These are phyloP conservation scores for Penicillium simplicissimum DNA, from an alignment of 495 filamentous ascomycete species.

Conservation along the genomic window DNA sequence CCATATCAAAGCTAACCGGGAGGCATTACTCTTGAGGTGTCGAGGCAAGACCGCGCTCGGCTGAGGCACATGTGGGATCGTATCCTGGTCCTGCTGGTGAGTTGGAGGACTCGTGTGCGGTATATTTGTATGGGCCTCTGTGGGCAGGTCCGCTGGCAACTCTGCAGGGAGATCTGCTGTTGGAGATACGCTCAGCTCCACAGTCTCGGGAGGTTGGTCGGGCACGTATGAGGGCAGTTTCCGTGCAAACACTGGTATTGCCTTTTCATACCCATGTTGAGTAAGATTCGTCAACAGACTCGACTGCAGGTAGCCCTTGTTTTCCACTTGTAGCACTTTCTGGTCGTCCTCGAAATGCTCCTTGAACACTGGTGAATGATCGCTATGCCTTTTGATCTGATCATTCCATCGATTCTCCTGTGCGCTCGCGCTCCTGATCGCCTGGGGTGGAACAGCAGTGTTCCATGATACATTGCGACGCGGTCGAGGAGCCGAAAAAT, in stretches of 20 bases:
- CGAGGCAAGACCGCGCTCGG: constrained; percentile 54
- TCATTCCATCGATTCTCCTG: constrained; percentile 29
- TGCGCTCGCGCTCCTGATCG: constrained; percentile 5
- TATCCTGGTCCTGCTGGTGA: constrained; percentile 35
- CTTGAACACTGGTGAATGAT: constrained; percentile 64
- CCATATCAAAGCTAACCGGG: constrained; percentile 88
- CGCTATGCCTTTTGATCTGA: constrained; percentile 36
- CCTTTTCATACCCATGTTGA: constrained; percentile 35
- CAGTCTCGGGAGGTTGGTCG: constrained; percentile 21
- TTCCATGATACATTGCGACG: constrained; percentile 53
- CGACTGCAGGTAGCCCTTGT: constrained; percentile 50
- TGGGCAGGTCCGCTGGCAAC: constrained; percentile 1
- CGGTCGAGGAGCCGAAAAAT: constrained; percentile 84
- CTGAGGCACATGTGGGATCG: constrained; percentile 41
- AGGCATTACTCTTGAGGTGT: constrained; percentile 84
- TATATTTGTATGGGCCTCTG: constrained; percentile 2
- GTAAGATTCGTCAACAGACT: constrained; percentile 42
- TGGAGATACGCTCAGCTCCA: constrained; percentile 10
- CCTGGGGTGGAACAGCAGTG: constrained; percentile 23
- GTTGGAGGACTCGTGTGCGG: constrained; percentile 10
- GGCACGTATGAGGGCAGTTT: constrained; percentile 48
- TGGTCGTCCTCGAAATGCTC: constrained; percentile 69
- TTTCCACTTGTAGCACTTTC: constrained; percentile 50
- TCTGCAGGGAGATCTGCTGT: constrained; percentile 12
- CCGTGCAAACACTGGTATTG: constrained; percentile 53